Evolutionary conservation across 805 yeast genomes (phyloP).

Genomic region (Brettanomyces custersianus): DNA sequence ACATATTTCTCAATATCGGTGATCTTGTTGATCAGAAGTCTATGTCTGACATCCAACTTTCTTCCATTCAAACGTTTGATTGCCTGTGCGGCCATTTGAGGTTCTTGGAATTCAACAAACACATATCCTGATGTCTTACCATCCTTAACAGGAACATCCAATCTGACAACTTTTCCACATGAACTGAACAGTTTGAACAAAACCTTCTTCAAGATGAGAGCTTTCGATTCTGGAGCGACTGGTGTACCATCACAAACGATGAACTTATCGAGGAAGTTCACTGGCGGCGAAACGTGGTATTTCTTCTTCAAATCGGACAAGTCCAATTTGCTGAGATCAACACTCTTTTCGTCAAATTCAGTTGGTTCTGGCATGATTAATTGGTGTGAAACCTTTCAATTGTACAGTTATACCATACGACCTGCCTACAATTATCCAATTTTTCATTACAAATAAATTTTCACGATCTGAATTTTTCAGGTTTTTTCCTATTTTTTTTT

Average conservation of each 20-base stretch:
- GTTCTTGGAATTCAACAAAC: constrained; percentile 71
- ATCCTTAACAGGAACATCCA: constrained; percentile 72
- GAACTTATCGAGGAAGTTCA: constrained; percentile 60
- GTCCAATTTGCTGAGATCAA: constrained; percentile 56
- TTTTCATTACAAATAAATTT: no score
- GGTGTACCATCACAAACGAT: constrained; percentile 95
- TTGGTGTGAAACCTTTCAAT: background rate
- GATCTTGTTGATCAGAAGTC: constrained; percentile 74
- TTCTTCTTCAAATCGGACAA: constrained; percentile 80
- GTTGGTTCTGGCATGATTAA: constrained; percentile 10
- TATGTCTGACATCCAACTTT: constrained; percentile 89
- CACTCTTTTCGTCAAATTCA: constrained; percentile 24
- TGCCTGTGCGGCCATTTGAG: constrained; percentile 65
- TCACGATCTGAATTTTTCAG: no score
- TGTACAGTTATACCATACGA: no score
- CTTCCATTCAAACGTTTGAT: constrained; percentile 76
- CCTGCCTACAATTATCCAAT: no score
- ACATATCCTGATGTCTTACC: constrained; percentile 80
- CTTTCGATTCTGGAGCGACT: constrained; percentile 83
- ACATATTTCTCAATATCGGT: constrained; percentile 77
- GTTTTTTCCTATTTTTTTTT: background rate
- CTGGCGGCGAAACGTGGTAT: constrained; percentile 49
- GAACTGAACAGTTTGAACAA: constrained; percentile 68
- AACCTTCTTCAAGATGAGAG: constrained; percentile 75
- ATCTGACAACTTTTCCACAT: constrained; percentile 73